A percentile compares a stretch with the other conserved stretches of the same genome.
These are phyloP conservation scores for Salvia rosmarinus DNA, from an alignment of 257 asterid species.

Conservation along the genomic window DNA sequence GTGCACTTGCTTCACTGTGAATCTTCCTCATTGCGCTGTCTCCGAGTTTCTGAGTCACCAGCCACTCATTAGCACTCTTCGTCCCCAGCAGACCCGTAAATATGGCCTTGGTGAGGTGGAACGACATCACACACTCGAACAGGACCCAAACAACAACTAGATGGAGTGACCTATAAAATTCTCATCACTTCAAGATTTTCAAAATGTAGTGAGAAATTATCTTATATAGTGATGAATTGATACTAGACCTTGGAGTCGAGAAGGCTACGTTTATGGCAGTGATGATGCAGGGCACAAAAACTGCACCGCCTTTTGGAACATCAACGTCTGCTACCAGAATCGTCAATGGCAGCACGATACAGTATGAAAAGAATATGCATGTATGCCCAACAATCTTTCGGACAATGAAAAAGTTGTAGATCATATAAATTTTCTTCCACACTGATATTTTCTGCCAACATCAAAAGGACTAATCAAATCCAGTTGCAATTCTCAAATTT, in stretches of 20 bases:
- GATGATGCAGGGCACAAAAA: slow-evolving; percentile 37
- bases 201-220: neutral
- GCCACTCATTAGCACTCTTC: slow-evolving; percentile 65
- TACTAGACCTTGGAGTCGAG: slow-evolving; percentile 63
- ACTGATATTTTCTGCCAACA: slow-evolving; percentile 57
- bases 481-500: neutral
- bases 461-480: neutral
- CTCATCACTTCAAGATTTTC: neutral
- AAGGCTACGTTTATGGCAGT: slow-evolving; percentile 54
- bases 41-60: slow-evolving; percentile 69
- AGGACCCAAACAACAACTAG: slow-evolving; percentile 62
- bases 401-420: slow-evolving; percentile 74
- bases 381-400: slow-evolving; percentile 59
- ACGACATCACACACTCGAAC: slow-evolving; percentile 65
- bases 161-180: slow-evolving; percentile 54
- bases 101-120: slow-evolving; percentile 61
- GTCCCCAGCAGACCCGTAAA: slow-evolving; percentile 57
- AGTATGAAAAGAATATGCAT: slow-evolving; percentile 59
- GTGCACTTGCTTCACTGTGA: slow-evolving; percentile 25
- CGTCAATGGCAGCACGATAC: slow-evolving; percentile 60
- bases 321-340: slow-evolving; percentile 61
- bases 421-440: slow-evolving; percentile 60
- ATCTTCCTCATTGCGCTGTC: slow-evolving; percentile 48
- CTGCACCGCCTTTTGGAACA: slow-evolving; percentile 62
- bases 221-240: neutral